Base-by-base conservation (phyloP, 306 rosid genomes). In the Albizia julibrissin region DNA sequence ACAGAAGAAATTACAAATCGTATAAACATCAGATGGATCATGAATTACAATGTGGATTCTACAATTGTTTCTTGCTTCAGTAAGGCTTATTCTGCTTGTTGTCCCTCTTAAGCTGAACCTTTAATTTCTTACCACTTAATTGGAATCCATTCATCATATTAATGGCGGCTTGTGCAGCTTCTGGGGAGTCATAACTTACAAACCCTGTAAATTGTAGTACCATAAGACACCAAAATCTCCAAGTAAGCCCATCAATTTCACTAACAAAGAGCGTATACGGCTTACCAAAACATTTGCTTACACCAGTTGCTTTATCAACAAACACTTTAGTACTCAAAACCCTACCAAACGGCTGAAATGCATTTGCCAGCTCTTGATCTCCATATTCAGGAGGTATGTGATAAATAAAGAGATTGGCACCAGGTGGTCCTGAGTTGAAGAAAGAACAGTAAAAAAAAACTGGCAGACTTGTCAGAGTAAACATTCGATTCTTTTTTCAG, bases 21-120 rank as follows among this genome's bases (percentile, higher is more conserved):
- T 84, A 88, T 87, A 47, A 88, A 92, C 90, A 85, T 85, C 83
- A 80, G 76, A 8, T 72, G 61, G 76, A 84, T 91, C 91, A 82
- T 87, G 89, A 72, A 44, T 72, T 72, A 72, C 94, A 90, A 87
- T 85, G 81, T 87, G 81, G 81, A 89, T 83, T 85, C 79, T 83
- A 86, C 88, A 80, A 44, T 37, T 72, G 80, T 80, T 67, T 75
- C 61, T 10, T 50, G 79, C 91, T 81, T 82, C 94, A 96, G 88
- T 91, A 96, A 67, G 97, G 88, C 85, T 90, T 89, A 82, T 86
- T 91, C 87, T 89, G 94, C 86, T 92, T 96, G 88, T 89, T 92
- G 88, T 96, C 97, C 89, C 97, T 93, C 92, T 96, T 96, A n/a
- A 93, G 92, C 91, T 96, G 99, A 83, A 96, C 99, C 91, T 96